Evolutionary conservation across 257 asterid genomes (phyloP).

Genomic region (Solanum chiquidenum): DNA sequence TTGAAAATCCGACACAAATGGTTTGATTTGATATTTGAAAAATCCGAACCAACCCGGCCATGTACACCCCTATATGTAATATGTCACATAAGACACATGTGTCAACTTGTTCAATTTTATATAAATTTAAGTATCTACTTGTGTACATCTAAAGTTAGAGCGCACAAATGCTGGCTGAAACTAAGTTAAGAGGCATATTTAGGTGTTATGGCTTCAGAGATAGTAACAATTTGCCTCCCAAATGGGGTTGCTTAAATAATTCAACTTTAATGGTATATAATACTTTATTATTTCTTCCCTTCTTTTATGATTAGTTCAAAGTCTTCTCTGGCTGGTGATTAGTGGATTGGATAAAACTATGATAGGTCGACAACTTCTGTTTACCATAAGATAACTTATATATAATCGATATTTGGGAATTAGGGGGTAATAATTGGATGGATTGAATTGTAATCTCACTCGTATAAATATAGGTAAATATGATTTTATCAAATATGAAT

Average conservation of each 20-base stretch:
- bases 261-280: not conserved
- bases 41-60: no score
- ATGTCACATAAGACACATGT: not conserved
- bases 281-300: not conserved
- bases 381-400: not conserved
- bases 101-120: not conserved
- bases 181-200: not conserved
- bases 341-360: not conserved
- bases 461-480: not conserved
- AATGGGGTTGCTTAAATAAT: not conserved
- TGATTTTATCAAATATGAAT: not conserved
- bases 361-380: not conserved
- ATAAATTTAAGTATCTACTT: no score
- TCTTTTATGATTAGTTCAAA: not conserved
- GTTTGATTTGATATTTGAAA: no score
- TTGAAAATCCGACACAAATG: no score
- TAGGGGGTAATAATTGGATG: not conserved
- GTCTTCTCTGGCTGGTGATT: not conserved
- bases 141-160: no score
- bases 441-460: not conserved
- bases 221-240: not conserved
- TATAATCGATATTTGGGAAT: no score
- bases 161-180: not conserved
- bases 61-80: no score
- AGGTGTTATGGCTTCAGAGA: not conserved